Evolutionary conservation across 2,329 filamentous ascomycete species (phyloP).

Genomic region (Rutstroemia sp.): DNA sequence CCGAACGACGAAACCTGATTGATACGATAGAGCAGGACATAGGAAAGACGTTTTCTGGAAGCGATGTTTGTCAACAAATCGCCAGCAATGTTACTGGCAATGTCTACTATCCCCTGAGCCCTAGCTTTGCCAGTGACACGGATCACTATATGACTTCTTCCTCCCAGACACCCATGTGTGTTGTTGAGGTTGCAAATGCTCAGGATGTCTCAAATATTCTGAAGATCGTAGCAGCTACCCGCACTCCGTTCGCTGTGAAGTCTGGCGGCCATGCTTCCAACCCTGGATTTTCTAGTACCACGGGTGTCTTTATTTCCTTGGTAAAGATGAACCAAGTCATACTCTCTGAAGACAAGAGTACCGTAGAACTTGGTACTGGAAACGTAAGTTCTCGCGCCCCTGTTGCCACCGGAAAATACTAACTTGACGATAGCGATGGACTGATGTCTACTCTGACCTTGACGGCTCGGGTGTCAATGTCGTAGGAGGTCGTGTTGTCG

Average conservation of each 20-base stretch:
- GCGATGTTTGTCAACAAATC: constrained; percentile 7
- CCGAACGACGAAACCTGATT: neutral
- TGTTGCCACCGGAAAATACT: neutral
- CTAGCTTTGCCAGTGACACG: constrained; percentile 11
- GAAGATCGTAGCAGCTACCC: constrained; percentile 18
- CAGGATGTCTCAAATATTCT: constrained; percentile 24
- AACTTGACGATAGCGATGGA: constrained; percentile 11
- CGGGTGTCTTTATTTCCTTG: constrained; percentile 15
- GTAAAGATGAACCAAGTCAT: constrained; percentile 9
- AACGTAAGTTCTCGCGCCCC: constrained; percentile 13
- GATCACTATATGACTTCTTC: constrained; percentile 28
- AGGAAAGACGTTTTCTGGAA: neutral
- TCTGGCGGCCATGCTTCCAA: constrained; percentile 32
- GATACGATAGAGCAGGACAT: no score
- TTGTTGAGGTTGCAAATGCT: constrained; percentile 21
- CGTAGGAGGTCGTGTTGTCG: constrained; percentile 20
- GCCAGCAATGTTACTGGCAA: neutral
- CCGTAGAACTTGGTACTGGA: constrained; percentile 14
- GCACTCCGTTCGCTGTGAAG: constrained; percentile 31
- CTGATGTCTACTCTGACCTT: constrained; percentile 13
- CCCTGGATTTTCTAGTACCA: constrained; percentile 21
- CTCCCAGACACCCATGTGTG: constrained; percentile 21
- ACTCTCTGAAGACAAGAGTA: constrained; percentile 11
- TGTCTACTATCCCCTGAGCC: neutral
- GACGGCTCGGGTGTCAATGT: constrained; percentile 13